Base-by-base conservation (phyloP, 768 basidiomycete genomes). In the Calvatia gigantea region DNA sequence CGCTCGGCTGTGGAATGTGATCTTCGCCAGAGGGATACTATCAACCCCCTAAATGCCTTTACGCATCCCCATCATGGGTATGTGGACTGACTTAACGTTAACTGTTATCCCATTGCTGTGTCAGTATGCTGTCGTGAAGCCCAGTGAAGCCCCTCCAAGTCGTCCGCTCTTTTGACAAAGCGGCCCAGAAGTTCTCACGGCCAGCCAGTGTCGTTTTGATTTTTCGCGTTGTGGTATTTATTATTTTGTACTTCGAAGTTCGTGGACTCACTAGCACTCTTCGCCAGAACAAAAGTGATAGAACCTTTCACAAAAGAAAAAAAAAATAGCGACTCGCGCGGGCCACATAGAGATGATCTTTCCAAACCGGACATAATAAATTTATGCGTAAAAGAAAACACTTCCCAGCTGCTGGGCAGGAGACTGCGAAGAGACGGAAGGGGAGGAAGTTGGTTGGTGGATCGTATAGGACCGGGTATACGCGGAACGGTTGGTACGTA, bases 371-470 rank as follows among this genome's bases (percentile, higher is more conserved):
- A 0, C 82, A 86, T 43, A 73, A 79, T n/a, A 21, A 81, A 85
- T 64, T 73, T 72, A 7, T 73, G 89, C 15, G 61, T 86, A 47
- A 73, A 87, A 45, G 89, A 92, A 74, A 84, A 31, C 8, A 43
- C 87, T 17, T 74, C 8, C 60, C 77, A 44, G 75, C 76, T 21
- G 78, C 90, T 44, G 84, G 93, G 0, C 74, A 77, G 58, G 94
- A 95, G 62, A 91, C 91, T 11, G 83, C 85, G 9, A 78, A 73
- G 47, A 91, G 93, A 15, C 73, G 87, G 43, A 84, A 80, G 64
- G 92, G 94, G 66, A 82, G 89, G 74, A 85, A 80, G 56, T 70
- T 99, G 41, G 91, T 95, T 57, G 87, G 87, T 11, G 96, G 96
- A 0, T 88, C 88, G 2, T 96, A 96, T 66, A 75, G 84, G 44